Evolutionary conservation across 1,284 basidiomycete species (phyloP).

Genomic region (Cystobasidiaceae sp.): DNA sequence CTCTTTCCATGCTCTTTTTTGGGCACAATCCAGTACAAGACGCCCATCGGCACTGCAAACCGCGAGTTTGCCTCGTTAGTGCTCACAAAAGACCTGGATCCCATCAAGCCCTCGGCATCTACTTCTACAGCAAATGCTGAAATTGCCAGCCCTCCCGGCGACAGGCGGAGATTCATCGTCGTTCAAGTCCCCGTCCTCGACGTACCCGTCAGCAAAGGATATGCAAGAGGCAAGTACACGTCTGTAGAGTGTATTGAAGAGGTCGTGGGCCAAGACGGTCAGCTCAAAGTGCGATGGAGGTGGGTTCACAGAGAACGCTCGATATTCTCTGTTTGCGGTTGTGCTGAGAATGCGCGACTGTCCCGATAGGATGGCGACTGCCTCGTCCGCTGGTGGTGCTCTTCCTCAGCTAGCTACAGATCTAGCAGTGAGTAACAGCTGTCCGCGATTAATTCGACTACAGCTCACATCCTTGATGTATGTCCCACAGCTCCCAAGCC

Average conservation of each 20-base stretch:
- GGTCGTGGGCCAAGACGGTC: background rate
- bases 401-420: constrained; percentile 22
- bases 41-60: constrained; percentile 9
- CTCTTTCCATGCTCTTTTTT: background rate
- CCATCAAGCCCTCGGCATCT: background rate
- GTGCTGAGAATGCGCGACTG: background rate
- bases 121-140: background rate
- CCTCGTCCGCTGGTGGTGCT: constrained; percentile 14
- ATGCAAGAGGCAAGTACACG: constrained; percentile 22
- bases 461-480: background rate
- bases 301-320: no score
- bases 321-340: no score
- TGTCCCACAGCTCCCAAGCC: constrained; percentile 8
- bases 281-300: constrained; percentile 17
- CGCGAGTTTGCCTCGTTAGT: constrained; percentile 26
- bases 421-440: constrained; percentile 20
- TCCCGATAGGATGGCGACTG: constrained; percentile 21
- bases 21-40: constrained; percentile 18
- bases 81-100: background rate
- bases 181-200: constrained; percentile 25
- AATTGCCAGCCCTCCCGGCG: background rate
- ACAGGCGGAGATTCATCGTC: constrained; percentile 11
- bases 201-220: constrained; percentile 22
- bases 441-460: background rate
- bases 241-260: constrained; percentile 21